Base-by-base conservation (phyloP, 495 filamentous ascomycete genomes). In the Tetracladium setigerum region DNA sequence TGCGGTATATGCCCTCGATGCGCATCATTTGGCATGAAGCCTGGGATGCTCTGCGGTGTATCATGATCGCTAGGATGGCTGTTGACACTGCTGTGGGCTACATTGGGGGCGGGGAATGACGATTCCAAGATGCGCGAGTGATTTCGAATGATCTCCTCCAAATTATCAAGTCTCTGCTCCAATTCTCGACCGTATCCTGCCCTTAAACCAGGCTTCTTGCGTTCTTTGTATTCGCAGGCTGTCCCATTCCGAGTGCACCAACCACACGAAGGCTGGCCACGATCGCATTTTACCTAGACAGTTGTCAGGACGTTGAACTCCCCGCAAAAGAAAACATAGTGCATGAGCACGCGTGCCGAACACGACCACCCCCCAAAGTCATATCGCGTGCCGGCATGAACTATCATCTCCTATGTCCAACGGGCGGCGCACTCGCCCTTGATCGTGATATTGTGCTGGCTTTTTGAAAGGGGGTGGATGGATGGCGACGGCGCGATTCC, bases 131-230 rank as follows among this genome's bases (percentile, higher is more conserved):
- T 70, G 59, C 74, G 68, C 36, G 69, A 68, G 57, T 76, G 72
- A 1, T 65, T 58, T 15, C 65, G 59, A n/a, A 77, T 43, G 19
- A 73, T 67, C 30, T 68, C 69, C 46, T 75, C 73, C 12, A 78
- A 66, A 60, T 70, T 68, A 55, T 79, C 76, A 22, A 95, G 73
- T 24, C 89, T 73, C 53, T 89, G 83, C 61, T 95, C 89, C 33
- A 95, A 67, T 65, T 95, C 89, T 46, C 89, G 76, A 1, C 89
- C 89, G 62, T 94, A 95, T 1, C 89, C 89, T 40, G 89, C 89
- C 46, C 57, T 45, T 30, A 60, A 40, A 1, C 86, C 87, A 16
- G 87, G 87, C 62, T 91, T 91, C 68, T 89, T 91, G 15, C 87
- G 76, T 57, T 87, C 85, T 59, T 82, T 87, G 64, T 92, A 92